phyloP scores from a whole-genome alignment of 176 grass and related monocot species.

The Hordeum marinum region DNA sequence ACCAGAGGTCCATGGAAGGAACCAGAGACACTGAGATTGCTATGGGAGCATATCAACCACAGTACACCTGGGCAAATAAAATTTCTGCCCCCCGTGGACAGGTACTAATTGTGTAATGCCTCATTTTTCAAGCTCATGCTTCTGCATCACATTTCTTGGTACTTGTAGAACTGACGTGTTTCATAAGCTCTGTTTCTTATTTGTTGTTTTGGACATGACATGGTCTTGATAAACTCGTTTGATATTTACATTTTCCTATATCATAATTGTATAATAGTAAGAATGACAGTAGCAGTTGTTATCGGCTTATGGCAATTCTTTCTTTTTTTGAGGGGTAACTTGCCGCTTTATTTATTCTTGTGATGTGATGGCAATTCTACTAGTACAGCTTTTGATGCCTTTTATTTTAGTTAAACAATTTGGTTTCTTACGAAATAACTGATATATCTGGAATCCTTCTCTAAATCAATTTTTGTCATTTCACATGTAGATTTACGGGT shows the following conservation, averaged over 20 bases:
- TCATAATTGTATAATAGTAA: not conserved
- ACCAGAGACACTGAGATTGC: slow-evolving; percentile 87
- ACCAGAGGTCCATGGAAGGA: slow-evolving; percentile 77
- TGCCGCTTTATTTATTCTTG: no score
- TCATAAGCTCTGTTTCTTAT: not conserved
- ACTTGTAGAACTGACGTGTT: not conserved
- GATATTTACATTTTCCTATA: not conserved
- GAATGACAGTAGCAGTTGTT: not conserved
- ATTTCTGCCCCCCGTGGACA: slow-evolving; percentile 53
- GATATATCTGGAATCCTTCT: not conserved
- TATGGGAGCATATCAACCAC: slow-evolving; percentile 72
- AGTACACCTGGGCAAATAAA: slow-evolving; percentile 61
- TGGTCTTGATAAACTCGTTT: not conserved
- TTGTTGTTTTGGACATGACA: not conserved
- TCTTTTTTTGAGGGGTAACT: no score
- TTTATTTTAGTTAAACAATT: not conserved
- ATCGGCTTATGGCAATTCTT: no score
- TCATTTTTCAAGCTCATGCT: not conserved
- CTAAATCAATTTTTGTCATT: not conserved
- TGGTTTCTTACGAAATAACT: not conserved
- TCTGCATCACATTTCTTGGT: slow-evolving; percentile 3
- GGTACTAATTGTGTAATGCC: slow-evolving; percentile 9
- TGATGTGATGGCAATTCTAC: not conserved
- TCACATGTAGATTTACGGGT: slow-evolving; percentile 57
- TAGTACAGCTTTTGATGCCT: not conserved